phyloP scores from a whole-genome alignment of 2,329 filamentous ascomycete genomes.

The Fusarium pininemorale region DNA sequence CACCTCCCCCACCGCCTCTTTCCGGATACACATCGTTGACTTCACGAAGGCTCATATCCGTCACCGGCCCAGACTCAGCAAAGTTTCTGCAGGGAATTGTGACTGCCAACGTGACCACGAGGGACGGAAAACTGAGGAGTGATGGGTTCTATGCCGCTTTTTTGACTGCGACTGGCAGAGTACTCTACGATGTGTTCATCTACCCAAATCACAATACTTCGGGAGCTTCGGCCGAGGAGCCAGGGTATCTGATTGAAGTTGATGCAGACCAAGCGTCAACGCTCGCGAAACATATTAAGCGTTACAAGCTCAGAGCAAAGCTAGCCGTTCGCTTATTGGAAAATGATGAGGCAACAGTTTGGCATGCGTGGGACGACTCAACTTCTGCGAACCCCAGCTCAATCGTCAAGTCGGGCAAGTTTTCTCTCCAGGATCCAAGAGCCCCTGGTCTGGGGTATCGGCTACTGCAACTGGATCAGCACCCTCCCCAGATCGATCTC shows the following conservation, averaged over 20 bases:
- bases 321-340: conserved; percentile 74
- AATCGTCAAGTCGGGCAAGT: conserved; percentile 31
- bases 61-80: conserved; percentile 81
- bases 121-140: conserved; percentile 47
- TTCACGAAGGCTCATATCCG: conserved; percentile 80
- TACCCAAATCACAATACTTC: conserved; percentile 67
- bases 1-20: conserved; percentile 54
- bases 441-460: conserved; percentile 66
- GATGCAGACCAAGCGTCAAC: conserved; percentile 72
- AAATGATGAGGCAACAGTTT: conserved; percentile 72
- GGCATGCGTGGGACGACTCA: conserved; percentile 76
- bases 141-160: conserved; percentile 82
- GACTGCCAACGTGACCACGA: conserved; percentile 65
- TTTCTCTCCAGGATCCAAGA: conserved; percentile 61
- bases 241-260: conserved; percentile 77
- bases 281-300: conserved; percentile 77
- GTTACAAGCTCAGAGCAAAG: conserved; percentile 87
- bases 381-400: conserved; percentile 32
- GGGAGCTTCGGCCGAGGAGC: conserved; percentile 38
- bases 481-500: conserved; percentile 52
- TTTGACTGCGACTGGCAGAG: conserved; percentile 82
- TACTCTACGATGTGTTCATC: conserved; percentile 90
- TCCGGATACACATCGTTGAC: conserved; percentile 66
- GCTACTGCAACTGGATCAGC: conserved; percentile 48
- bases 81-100: conserved; percentile 90